A percentile compares a stretch with the other conserved stretches of the same genome.
Evolutionary conservation across 257 asterid species (phyloP).

Genomic region (Coffea canephora): DNA sequence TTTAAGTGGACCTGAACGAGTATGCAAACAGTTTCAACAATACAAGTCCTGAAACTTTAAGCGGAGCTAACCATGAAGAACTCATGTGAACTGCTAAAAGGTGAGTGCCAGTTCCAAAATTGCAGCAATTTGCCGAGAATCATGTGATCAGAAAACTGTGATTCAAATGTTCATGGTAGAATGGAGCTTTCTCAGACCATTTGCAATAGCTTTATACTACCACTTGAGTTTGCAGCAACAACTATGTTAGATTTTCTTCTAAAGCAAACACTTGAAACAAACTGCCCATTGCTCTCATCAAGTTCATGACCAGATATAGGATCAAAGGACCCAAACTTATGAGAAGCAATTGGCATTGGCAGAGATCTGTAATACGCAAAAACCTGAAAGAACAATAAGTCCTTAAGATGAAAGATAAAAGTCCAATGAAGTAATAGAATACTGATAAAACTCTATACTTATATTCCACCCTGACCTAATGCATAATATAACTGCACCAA

Average conservation of each 20-base stretch:
- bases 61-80: neutral
- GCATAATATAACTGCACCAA: neutral
- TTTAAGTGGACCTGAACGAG: neutral
- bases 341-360: conserved; percentile 59
- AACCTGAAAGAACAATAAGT: conserved; percentile 41
- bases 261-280: conserved; percentile 78
- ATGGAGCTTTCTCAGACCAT: conserved; percentile 30
- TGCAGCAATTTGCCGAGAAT: neutral
- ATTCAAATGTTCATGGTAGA: neutral
- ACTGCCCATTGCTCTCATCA: conserved; percentile 32
- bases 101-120: neutral
- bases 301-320: conserved; percentile 36
- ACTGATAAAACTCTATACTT: neutral
- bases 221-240: conserved; percentile 58
- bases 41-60: neutral
- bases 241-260: conserved; percentile 49
- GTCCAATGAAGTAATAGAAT: neutral
- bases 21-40: neutral
- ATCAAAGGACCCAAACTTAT: conserved; percentile 43
- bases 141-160: neutral
- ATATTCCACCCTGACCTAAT: neutral
- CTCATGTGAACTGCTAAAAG: conserved; percentile 2
- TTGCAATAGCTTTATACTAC: conserved; percentile 40
- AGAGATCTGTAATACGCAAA: conserved; percentile 54
- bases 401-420: neutral